phyloP scores from a whole-genome alignment of 2,329 filamentous ascomycete genomes.

The Fusarium ambrosium region DNA sequence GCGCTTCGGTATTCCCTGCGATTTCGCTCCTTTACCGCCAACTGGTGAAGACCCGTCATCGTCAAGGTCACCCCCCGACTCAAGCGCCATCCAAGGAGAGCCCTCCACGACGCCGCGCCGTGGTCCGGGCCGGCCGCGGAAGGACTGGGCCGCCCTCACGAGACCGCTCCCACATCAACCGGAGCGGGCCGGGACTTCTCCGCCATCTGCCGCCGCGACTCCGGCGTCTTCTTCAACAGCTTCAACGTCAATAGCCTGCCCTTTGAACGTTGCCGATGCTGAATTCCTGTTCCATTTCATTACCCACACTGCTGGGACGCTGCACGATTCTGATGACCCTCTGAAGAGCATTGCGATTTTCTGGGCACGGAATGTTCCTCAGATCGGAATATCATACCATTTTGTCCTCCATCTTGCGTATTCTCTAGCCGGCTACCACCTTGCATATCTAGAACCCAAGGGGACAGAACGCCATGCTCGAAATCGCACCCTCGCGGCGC shows the following conservation, averaged over 20 bases:
- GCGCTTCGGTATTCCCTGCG: constrained; percentile 49
- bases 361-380: constrained; percentile 48
- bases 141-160: constrained; percentile 48
- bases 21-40: constrained; percentile 42
- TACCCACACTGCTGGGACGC: constrained; percentile 41
- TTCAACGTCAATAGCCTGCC: constrained; percentile 39
- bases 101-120: constrained; percentile 41
- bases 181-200: constrained; percentile 43
- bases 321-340: constrained; percentile 37
- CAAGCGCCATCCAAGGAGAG: constrained; percentile 29
- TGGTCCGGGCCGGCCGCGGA: constrained; percentile 49
- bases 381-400: constrained; percentile 47
- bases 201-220: constrained; percentile 39
- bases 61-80: constrained; percentile 32
- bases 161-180: constrained; percentile 31
- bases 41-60: constrained; percentile 36
- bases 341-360: constrained; percentile 41
- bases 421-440: constrained; percentile 47
- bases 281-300: constrained; percentile 50
- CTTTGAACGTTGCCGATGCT: constrained; percentile 46
- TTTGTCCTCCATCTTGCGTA: constrained; percentile 49
- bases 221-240: constrained; percentile 40
- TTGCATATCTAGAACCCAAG: constrained; percentile 39
- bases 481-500: constrained; percentile 40
- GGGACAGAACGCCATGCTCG: constrained; percentile 34